Conservation (phyloP, 768 basidiomycete genomes). For the Naganishia friedmannii region DNA sequence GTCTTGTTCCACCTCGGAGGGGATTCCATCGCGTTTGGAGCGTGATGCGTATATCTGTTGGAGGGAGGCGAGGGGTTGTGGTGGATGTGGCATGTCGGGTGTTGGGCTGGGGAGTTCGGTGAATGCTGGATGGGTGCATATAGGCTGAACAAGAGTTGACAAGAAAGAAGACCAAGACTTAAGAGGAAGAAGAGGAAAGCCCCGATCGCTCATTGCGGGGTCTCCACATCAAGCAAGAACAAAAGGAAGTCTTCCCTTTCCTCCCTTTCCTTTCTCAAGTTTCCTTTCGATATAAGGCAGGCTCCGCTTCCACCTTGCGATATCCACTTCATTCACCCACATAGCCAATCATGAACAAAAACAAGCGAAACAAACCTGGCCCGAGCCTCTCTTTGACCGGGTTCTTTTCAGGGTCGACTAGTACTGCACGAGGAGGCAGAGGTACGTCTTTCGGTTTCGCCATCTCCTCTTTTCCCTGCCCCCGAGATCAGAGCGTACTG, state of each 20-base stretch:
- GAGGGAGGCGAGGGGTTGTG: constrained; percentile 74
- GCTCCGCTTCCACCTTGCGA: background rate
- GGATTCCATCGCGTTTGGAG: constrained; percentile 76
- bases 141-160: background rate
- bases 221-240: background rate
- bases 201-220: background rate
- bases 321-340: background rate
- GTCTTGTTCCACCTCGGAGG: constrained; percentile 77
- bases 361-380: background rate
- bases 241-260: background rate
- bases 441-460: background rate
- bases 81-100: constrained; percentile 43
- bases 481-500: background rate
- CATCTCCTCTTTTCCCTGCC: no score
- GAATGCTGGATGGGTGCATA: background rate
- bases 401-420: background rate
- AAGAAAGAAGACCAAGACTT: background rate
- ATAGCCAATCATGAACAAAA: background rate
- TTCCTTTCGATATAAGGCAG: background rate
- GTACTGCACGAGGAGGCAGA: background rate
- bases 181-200: background rate
- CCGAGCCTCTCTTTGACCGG: background rate
- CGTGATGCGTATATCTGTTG: constrained; percentile 75
- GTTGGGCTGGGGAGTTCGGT: background rate
- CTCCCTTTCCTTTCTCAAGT: no score